Conservation (phyloP, 2,329 filamentous ascomycete genomes). For the Alternaria dauci region DNA sequence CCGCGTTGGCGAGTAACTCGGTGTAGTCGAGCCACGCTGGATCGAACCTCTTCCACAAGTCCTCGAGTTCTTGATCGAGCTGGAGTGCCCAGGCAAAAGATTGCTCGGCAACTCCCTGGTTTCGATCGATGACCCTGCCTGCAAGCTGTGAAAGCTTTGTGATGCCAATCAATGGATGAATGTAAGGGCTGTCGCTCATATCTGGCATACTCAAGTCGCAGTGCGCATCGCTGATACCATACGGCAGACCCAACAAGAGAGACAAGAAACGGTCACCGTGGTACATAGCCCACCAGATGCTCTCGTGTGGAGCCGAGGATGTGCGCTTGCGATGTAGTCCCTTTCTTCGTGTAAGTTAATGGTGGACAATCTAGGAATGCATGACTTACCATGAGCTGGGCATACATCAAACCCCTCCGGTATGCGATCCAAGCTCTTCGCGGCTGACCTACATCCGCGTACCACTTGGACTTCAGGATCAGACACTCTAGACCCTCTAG, state of each 20-base stretch:
- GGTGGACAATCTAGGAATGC: neutral
- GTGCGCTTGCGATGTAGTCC: slow-evolving; percentile 52
- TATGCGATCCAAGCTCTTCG: slow-evolving; percentile 63
- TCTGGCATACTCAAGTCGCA: slow-evolving; percentile 46
- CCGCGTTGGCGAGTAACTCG: slow-evolving; percentile 35
- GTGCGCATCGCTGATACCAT: slow-evolving; percentile 52
- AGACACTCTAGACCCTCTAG: slow-evolving; percentile 64
- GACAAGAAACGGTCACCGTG: slow-evolving; percentile 61
- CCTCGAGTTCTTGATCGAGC: slow-evolving; percentile 55
- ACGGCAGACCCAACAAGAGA: slow-evolving; percentile 63
- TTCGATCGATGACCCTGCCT: slow-evolving; percentile 56
- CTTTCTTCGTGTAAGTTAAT: slow-evolving; percentile 32
- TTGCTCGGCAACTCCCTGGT: slow-evolving; percentile 48
- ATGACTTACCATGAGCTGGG: slow-evolving; percentile 60
- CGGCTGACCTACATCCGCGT: slow-evolving; percentile 64
- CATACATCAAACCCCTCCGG: slow-evolving; percentile 61
- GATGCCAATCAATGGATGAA: slow-evolving; percentile 45
- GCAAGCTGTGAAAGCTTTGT: slow-evolving; percentile 51
- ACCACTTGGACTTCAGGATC: slow-evolving; percentile 61
- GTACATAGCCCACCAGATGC: slow-evolving; percentile 53
- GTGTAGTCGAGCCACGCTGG: slow-evolving; percentile 52
- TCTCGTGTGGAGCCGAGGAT: slow-evolving; percentile 44
- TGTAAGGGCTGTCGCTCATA: slow-evolving; percentile 32
- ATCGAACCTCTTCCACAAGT: slow-evolving; percentile 49
- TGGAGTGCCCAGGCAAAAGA: slow-evolving; percentile 52